Conservation (phyloP, 768 basidiomycete genomes). For the Russula olivacea region DNA sequence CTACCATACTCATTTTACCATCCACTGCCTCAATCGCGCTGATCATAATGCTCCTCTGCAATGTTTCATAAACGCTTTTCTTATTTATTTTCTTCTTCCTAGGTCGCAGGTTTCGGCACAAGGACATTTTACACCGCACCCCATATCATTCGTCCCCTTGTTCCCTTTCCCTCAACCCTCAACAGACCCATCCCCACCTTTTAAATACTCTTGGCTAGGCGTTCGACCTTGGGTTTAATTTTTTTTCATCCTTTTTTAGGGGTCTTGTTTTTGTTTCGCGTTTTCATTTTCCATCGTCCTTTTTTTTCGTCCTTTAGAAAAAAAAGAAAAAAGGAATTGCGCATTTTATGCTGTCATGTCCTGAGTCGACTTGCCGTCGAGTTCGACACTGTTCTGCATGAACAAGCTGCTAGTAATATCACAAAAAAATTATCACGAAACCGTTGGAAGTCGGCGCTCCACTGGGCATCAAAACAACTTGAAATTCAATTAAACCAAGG, state of each 20-base stretch:
- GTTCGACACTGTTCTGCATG: too few species aligned
- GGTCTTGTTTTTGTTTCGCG: not conserved
- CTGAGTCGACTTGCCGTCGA: not conserved
- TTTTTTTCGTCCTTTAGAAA: not conserved
- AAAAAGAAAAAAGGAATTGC: not conserved
- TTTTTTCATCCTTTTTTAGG: not conserved
- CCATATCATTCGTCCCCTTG: not conserved
- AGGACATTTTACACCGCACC: slow-evolving; percentile 5
- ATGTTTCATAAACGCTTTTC: not conserved
- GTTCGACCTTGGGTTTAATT: not conserved
- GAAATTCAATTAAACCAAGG: too few species aligned
- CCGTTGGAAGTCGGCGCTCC: too few species aligned
- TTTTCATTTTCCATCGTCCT: not conserved
- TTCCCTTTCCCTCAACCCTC: not conserved
- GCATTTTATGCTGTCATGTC: not conserved
- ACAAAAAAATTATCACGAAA: too few species aligned
- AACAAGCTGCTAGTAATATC: too few species aligned
- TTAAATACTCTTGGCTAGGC: slow-evolving; percentile 1
- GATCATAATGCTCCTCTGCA: slow-evolving; percentile 6
- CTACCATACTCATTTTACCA: not conserved
- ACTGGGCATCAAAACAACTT: too few species aligned
- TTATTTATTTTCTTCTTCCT: slow-evolving; percentile 7
- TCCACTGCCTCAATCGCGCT: not conserved
- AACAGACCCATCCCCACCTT: not conserved
- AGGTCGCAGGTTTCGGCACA: slow-evolving; percentile 20